Evolutionary conservation across 1,284 basidiomycete genomes (phyloP).

Genomic region (Blastosporella zonata): DNA sequence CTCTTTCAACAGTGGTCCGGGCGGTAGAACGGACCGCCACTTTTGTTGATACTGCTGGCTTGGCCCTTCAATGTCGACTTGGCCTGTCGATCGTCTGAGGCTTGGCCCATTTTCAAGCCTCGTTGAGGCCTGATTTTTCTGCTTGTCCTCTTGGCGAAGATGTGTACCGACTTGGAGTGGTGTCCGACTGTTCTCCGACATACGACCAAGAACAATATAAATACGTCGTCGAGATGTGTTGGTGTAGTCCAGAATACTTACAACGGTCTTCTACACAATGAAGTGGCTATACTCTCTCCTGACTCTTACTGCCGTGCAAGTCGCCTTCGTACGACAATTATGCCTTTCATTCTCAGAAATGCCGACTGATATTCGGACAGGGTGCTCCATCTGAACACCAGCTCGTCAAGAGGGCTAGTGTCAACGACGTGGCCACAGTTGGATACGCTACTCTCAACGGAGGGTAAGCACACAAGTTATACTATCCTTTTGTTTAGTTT

Average conservation of each 20-base stretch:
- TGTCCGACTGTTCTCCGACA: slow-evolving; percentile 20
- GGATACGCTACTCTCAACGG: slow-evolving; percentile 43
- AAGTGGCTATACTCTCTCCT: slow-evolving; percentile 31
- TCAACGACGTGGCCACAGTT: slow-evolving; percentile 36
- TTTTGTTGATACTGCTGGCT: too few relatives aligned
- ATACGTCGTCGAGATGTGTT: slow-evolving; percentile 4
- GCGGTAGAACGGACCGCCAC: slow-evolving; percentile 16
- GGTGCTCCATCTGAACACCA: slow-evolving; percentile 13
- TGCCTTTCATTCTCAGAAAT: neutral
- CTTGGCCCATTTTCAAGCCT: neutral
- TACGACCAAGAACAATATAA: slow-evolving; percentile 11
- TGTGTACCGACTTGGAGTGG: neutral
- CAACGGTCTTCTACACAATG: slow-evolving; percentile 18
- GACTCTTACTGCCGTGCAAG: slow-evolving; percentile 28
- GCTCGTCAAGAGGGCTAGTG: slow-evolving; percentile 21
- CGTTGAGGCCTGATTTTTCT: neutral
- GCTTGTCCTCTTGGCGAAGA: slow-evolving; percentile 1
- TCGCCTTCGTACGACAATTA: slow-evolving; percentile 24
- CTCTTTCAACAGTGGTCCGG: slow-evolving; percentile 6
- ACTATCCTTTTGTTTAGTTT: slow-evolving; percentile 4
- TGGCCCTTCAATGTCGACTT: too few relatives aligned
- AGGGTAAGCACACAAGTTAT: slow-evolving; percentile 24
- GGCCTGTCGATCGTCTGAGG: neutral
- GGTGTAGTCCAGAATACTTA: neutral
- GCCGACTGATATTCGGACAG: slow-evolving; percentile 15